Conservation (phyloP, 2,329 filamentous ascomycete genomes). For the Cordyceps tenuipes region DNA sequence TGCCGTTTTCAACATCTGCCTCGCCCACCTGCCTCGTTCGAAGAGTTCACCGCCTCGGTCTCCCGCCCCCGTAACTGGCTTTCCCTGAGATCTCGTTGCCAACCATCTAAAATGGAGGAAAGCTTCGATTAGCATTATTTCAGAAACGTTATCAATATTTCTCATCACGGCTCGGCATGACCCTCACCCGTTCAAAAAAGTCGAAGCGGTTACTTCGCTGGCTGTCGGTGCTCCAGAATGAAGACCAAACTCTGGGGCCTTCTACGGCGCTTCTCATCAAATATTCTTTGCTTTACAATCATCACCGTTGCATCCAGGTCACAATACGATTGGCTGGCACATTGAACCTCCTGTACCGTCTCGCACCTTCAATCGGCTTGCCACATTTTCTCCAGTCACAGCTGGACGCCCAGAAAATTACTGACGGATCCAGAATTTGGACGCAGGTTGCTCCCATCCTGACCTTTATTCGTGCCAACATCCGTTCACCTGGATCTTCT, state of each 20-base stretch:
- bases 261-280: slow-evolving; percentile 21
- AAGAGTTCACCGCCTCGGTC: not conserved
- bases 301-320: slow-evolving; percentile 22
- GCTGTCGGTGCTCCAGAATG: slow-evolving; percentile 25
- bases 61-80: not conserved
- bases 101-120: slow-evolving; percentile 11
- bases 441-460: slow-evolving; percentile 26
- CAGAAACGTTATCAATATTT: slow-evolving; percentile 11
- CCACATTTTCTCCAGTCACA: slow-evolving; percentile 21
- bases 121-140: slow-evolving; percentile 12
- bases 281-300: slow-evolving; percentile 25
- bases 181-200: slow-evolving; percentile 20
- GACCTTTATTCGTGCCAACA: slow-evolving; percentile 24
- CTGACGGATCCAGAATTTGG: slow-evolving; percentile 23
- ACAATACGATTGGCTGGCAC: slow-evolving; percentile 22
- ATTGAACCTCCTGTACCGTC: slow-evolving; percentile 17
- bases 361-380: slow-evolving; percentile 14
- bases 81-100: not conserved
- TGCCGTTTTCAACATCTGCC: not conserved
- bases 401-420: slow-evolving; percentile 20
- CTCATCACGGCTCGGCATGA: slow-evolving; percentile 16
- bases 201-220: slow-evolving; percentile 31
- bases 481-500: slow-evolving; percentile 14
- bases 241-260: slow-evolving; percentile 29
- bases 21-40: slow-evolving; percentile 1